Percentiles rank a stretch among this genome's conserved stretches.
phyloP scores from a whole-genome alignment of 1,139 yeast species.

The Magnusiomyces suaveolens region DNA sequence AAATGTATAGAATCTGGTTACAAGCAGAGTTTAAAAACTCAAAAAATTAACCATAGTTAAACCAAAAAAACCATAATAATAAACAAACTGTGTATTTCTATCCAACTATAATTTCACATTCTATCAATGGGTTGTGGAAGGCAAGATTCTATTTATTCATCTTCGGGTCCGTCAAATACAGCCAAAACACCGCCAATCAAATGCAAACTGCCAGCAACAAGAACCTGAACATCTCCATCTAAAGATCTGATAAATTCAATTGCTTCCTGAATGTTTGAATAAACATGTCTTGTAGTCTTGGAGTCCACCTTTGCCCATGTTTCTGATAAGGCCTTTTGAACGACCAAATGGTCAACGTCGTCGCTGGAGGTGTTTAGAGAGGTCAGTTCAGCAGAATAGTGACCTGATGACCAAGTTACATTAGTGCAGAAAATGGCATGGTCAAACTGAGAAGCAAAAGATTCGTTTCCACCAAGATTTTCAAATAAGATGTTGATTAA shows the following conservation, averaged over 20 bases:
- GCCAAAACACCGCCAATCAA: conserved; percentile 89
- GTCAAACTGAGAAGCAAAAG: conserved; percentile 42
- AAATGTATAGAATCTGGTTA: conserved; percentile 95
- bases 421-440: conserved; percentile 83
- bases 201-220: conserved; percentile 91
- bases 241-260: conserved; percentile 43
- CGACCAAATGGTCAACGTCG: conserved; percentile 62
- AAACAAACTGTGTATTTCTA: no score
- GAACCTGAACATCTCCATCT: conserved; percentile 45
- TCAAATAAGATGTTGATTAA: conserved; percentile 48
- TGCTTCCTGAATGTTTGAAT: conserved; percentile 69
- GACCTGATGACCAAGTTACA: conserved; percentile 79
- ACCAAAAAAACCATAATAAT: not conserved
- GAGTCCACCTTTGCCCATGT: conserved; percentile 55
- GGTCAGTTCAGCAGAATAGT: conserved; percentile 70
- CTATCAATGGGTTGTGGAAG: no score
- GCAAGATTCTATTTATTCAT: not conserved
- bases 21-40: conserved; percentile 66
- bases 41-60: not conserved
- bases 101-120: no score
- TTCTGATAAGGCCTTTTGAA: conserved; percentile 68
- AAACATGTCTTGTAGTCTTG: conserved; percentile 43
- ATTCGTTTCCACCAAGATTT: conserved; percentile 28
- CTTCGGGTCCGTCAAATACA: conserved; percentile 47
- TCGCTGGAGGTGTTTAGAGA: conserved; percentile 76